phyloP scores from a whole-genome alignment of 2,329 filamentous ascomycete genomes.

The Coniella lustricola region DNA sequence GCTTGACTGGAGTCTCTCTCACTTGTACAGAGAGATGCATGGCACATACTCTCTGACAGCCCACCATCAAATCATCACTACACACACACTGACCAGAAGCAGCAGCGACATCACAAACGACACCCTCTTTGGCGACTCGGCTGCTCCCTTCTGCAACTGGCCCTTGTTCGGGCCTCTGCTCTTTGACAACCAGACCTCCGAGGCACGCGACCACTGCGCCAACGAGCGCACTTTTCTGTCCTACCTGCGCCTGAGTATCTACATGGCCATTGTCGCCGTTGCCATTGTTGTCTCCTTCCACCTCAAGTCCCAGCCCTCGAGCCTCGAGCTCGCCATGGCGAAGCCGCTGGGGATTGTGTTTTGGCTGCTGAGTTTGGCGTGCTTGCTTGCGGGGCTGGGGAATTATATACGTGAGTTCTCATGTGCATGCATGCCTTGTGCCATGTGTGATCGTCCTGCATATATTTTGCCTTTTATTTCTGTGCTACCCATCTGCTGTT shows the following conservation, averaged over 20 bases:
- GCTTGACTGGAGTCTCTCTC: neutral
- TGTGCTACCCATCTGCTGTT: neutral
- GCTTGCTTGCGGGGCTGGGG: constrained; percentile 66
- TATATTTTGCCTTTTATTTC: too few species aligned
- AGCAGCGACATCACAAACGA: neutral
- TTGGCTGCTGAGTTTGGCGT: constrained; percentile 74
- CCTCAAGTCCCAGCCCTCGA: constrained; percentile 64
- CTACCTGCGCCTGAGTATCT: constrained; percentile 81
- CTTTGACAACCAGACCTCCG: constrained; percentile 67
- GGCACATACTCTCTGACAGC: neutral
- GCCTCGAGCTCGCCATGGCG: constrained; percentile 68
- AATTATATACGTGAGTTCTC: constrained; percentile 72
- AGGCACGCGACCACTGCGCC: constrained; percentile 71
- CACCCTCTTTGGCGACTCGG: neutral
- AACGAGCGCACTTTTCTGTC: constrained; percentile 83
- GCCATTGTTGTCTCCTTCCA: constrained; percentile 94
- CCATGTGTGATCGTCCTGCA: too few species aligned
- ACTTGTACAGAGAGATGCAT: neutral
- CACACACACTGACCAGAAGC: neutral
- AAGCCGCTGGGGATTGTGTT: constrained; percentile 82
- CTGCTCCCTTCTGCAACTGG: constrained; percentile 47
- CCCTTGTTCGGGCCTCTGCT: constrained; percentile 62
- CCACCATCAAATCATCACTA: too few species aligned
- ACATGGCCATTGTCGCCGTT: constrained; percentile 82
- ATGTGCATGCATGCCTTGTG: too few species aligned